Conservation (phyloP, 2,329 filamentous ascomycete species). For the Colletotrichum salicis region DNA sequence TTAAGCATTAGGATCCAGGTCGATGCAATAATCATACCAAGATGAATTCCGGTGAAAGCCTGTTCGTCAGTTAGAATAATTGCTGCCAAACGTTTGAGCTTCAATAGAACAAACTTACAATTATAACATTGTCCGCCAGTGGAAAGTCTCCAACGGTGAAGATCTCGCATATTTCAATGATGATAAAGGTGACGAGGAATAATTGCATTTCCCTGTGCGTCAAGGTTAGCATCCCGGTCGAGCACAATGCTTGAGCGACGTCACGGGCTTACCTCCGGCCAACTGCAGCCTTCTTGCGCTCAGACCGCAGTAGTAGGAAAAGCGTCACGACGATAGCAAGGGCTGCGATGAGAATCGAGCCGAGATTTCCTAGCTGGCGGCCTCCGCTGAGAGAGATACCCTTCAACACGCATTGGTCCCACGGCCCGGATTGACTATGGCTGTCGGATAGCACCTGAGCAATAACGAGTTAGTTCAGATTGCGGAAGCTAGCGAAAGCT, state of each 20-base stretch:
- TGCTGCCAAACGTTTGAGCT: neutral
- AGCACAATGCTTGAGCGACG: neutral
- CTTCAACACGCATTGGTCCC: constrained; percentile 78
- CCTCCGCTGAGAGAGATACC: constrained; percentile 78
- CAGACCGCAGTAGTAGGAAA: constrained; percentile 81
- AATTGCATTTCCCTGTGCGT: constrained; percentile 88
- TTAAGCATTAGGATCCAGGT: constrained; percentile 94
- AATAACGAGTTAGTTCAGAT: constrained; percentile 47
- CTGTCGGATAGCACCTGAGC: constrained; percentile 71
- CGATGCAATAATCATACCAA: constrained; percentile 88
- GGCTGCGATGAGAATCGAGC: constrained; percentile 86
- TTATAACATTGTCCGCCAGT: constrained; percentile 73
- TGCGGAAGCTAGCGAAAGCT: constrained; percentile 2
- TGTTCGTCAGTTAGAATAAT: constrained; percentile 46
- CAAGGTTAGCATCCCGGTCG: constrained; percentile 39
- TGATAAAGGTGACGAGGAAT: constrained; percentile 85
- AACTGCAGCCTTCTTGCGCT: constrained; percentile 92
- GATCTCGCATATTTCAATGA: constrained; percentile 94
- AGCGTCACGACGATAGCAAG: constrained; percentile 76
- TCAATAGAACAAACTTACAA: constrained; percentile 64
- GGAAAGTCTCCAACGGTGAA: constrained; percentile 95
- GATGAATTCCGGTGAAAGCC: constrained; percentile 90
- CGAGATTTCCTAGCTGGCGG: constrained; percentile 82
- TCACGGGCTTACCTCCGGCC: constrained; percentile 77
- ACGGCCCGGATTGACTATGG: constrained; percentile 67